Evolutionary conservation across 768 basidiomycete species (phyloP), one percentile per base, ranked within the genome.

Genomic region (Leccinum broughii): DNA sequence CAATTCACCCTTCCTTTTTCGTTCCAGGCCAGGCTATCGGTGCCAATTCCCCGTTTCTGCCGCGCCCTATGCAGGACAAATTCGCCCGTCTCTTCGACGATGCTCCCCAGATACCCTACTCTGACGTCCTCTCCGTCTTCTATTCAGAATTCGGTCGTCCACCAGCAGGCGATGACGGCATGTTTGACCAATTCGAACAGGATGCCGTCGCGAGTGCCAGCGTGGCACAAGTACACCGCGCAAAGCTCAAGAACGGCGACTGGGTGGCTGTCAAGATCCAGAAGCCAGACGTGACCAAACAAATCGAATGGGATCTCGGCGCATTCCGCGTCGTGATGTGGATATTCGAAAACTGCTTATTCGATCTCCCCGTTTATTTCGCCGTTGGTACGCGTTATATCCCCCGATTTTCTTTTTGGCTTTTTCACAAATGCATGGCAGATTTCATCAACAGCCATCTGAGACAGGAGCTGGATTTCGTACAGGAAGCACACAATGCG

Each of bases 231-330:
- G 95, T 97, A 0, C 95, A 97, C 69, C 81, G 82, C 49, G 95
- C 95, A 6, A 78, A 74, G n/a, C 69, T 88, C 46, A 80, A 77
- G 64, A 71, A 59, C 24, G 76, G 73, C 34, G 77, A 82, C 37
- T 89, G 89, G 84, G 95, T 98, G 2, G 95, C 95, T 0, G 95
- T 98, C 62, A 98, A 98, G 77, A 80, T 92, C 22, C 93, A 97
- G 77, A 96, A 95, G 68, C 93, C 93, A 2, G 89, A 87, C 34
- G 91, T 97, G 8, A 81, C 81, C 54, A 91, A 84, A 65, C 95
- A 97, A 76, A 88, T 90, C 77, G 86, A 91, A 62, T 93, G 88
- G 85, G 92, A 94, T 69, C 77, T 94, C 11, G 86, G 80, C 30
- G 85, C 83, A 3, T 91, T 85, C 68, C 76, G 84, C 17, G 64